Evolutionary conservation across 2,329 filamentous ascomycete genomes (phyloP).

Genomic region (Fusarium euwallaceae): DNA sequence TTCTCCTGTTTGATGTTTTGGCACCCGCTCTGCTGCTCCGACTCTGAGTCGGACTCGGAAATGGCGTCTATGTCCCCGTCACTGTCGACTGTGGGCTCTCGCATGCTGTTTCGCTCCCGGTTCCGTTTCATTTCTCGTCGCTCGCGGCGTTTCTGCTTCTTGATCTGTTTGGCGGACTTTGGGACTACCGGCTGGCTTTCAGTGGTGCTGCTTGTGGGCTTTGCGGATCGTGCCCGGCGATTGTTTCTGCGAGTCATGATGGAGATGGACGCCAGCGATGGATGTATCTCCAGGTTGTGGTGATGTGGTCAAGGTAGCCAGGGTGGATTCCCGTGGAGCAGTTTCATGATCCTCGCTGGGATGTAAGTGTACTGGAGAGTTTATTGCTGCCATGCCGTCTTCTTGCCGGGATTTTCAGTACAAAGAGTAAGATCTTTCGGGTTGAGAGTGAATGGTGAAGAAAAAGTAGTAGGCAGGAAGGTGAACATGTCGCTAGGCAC

Average conservation of each 20-base stretch:
- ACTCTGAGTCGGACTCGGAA: neutral
- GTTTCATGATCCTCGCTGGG: neutral
- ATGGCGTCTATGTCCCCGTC: constrained; percentile 6
- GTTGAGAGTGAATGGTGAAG: neutral
- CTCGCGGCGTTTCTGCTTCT: neutral
- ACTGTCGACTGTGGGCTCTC: neutral
- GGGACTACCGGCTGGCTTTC: neutral
- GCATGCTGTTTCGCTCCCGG: neutral
- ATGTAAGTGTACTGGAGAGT: neutral
- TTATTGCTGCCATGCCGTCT: neutral
- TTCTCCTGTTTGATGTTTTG: neutral
- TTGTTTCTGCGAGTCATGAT: constrained; percentile 6
- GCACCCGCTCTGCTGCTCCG: neutral
- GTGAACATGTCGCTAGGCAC: neutral
- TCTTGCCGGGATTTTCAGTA: neutral
- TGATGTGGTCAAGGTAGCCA: neutral
- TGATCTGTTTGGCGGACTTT: neutral
- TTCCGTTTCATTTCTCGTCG: neutral
- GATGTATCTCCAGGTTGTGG: neutral
- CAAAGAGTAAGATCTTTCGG: neutral
- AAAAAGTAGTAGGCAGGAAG: neutral
- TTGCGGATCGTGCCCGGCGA: neutral
- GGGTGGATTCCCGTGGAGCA: neutral
- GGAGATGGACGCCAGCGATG: neutral
- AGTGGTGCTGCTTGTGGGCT: neutral